These are phyloP conservation scores for Rhodotorula sp. DNA, from an alignment of 1,284 basidiomycete species.

Conservation along the genomic window DNA sequence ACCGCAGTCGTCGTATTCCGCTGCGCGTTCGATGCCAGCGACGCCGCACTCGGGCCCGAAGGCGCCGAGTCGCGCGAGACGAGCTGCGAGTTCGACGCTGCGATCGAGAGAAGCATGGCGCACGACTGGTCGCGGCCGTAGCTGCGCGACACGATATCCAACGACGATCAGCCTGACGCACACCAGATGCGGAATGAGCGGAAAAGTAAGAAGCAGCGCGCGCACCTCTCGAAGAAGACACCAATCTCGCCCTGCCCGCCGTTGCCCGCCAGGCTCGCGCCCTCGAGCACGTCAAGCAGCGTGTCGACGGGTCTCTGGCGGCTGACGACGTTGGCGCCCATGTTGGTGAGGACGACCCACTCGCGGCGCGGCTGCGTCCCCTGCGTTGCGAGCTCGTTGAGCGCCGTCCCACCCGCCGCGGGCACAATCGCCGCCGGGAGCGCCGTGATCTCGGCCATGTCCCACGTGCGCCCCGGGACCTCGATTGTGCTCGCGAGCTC, in stretches of 20 bases:
- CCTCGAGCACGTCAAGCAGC: conserved; percentile 58
- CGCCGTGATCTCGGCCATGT: conserved; percentile 58
- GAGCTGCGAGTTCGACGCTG: conserved; percentile 52
- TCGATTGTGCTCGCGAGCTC: conserved; percentile 74
- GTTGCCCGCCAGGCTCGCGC: conserved; percentile 34
- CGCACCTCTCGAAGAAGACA: conserved; percentile 46
- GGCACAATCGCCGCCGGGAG: conserved; percentile 52
- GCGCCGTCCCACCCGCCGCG: conserved; percentile 54
- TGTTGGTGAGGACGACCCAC: conserved; percentile 83
- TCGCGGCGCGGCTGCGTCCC: conserved; percentile 69
- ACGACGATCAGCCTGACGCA: not conserved
- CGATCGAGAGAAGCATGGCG: conserved; percentile 77
- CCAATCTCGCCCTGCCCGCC: conserved; percentile 43
- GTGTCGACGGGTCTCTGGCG: conserved; percentile 83
- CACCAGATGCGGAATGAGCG: not conserved
- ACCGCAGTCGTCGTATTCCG: conserved; percentile 47
- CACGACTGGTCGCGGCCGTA: conserved; percentile 87
- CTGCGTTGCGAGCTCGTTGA: conserved; percentile 79
- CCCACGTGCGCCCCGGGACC: conserved; percentile 80
- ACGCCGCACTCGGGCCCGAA: conserved; percentile 54
- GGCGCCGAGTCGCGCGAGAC: conserved; percentile 13
- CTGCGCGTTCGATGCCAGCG: too few species aligned
- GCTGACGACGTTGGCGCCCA: conserved; percentile 76
- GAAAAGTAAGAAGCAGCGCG: not conserved
- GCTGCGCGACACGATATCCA: conserved; percentile 52